These are phyloP conservation scores for Simmondsia chinensis DNA, from an alignment of 148 eudicot genomes.

Conservation along the genomic window DNA sequence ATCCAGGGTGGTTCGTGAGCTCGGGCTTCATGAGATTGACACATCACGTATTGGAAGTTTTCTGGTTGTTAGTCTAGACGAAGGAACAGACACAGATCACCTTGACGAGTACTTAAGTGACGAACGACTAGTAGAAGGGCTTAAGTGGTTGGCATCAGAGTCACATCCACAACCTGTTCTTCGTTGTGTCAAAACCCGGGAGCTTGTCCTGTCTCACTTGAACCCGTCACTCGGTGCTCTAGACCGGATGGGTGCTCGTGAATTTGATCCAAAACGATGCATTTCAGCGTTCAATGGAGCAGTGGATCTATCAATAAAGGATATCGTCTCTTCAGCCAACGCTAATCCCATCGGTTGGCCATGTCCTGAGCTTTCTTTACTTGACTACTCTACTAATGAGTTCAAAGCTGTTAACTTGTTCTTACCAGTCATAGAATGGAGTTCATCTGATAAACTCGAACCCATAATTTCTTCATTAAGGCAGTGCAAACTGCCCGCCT, in stretches of 20 bases:
- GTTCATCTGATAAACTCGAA: constrained; percentile 45
- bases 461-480: constrained; percentile 32
- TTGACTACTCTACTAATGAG: constrained; percentile 43
- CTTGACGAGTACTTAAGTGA: constrained; percentile 65
- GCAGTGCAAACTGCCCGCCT: constrained; percentile 40
- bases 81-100: constrained; percentile 23
- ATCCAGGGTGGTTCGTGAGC: constrained; percentile 21
- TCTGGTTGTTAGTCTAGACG: constrained; percentile 28
- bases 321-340: constrained; percentile 45
- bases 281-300: constrained; percentile 77
- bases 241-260: constrained; percentile 21
- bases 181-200: constrained; percentile 36
- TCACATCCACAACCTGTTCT: constrained; percentile 56
- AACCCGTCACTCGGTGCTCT: constrained; percentile 35
- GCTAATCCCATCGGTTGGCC: constrained; percentile 71
- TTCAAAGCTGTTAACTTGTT: constrained; percentile 27
- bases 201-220: constrained; percentile 45
- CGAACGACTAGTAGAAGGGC: constrained; percentile 55
- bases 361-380: constrained; percentile 67
- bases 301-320: constrained; percentile 37
- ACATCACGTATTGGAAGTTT: constrained; percentile 37
- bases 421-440: constrained; percentile 78
- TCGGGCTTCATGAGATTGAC: constrained; percentile 60
- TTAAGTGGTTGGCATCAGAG: constrained; percentile 68
- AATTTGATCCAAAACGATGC: constrained; percentile 45